These are phyloP conservation scores for Globomyces sp. DNA, from an alignment of 371 early-diverging fungal species.

Conservation along the genomic window DNA sequence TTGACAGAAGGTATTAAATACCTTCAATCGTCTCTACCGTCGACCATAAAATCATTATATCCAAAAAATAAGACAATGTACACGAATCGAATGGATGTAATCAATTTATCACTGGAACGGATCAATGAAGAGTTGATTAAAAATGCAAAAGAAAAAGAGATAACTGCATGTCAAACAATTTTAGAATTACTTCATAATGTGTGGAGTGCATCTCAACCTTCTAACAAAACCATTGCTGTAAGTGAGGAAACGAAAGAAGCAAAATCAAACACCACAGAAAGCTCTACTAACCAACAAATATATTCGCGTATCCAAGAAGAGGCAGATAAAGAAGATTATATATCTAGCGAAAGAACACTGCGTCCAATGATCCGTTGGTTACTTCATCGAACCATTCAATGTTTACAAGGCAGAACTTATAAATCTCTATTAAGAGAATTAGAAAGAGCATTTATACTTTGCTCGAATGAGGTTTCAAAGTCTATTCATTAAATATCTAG, in stretches of 20 bases:
- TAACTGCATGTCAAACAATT: conserved; percentile 8
- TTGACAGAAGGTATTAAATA: conserved; percentile 16
- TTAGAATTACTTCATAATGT: conserved; percentile 1
- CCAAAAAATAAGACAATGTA: neutral
- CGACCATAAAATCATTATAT: neutral
- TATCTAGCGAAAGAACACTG: conserved; percentile 9
- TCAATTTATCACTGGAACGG: neutral
- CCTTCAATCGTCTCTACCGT: neutral
- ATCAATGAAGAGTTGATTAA: conserved; percentile 7
- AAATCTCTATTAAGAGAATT: neutral
- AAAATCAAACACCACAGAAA: neutral
- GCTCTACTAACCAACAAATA: neutral
- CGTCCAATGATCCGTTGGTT: conserved; percentile 20
- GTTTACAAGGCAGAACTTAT: neutral
- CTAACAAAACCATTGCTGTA: no score
- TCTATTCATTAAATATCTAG: neutral
- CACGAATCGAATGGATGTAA: neutral
- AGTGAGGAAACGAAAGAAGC: neutral
- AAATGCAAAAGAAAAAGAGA: conserved; percentile 16
- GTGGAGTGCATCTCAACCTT: neutral
- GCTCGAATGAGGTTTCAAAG: neutral
- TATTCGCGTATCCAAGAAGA: no score
- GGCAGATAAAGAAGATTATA: conserved; percentile 16
- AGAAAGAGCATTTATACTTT: neutral
- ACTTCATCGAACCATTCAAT: neutral